Evolutionary conservation across 2,329 filamentous ascomycete genomes (phyloP), one percentile per base, ranked within the genome.

Genomic region (Cladosporium sphaerospermum): DNA sequence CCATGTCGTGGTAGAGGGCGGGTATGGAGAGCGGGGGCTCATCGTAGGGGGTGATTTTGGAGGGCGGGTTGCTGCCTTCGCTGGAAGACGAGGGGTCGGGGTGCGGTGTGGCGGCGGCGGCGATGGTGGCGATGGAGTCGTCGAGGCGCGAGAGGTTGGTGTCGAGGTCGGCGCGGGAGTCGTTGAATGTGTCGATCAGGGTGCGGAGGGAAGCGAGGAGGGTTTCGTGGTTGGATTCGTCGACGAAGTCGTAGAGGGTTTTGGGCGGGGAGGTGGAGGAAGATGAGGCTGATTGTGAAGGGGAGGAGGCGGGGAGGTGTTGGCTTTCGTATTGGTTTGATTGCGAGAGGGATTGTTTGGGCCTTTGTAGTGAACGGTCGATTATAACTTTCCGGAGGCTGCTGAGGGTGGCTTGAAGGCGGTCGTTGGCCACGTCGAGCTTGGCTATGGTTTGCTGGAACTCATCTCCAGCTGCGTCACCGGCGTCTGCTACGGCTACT

Each of bases 241-340:
- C 86, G 44, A 91, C 82, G 69, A 91, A 91, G 64, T 91, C 86
- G 57, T 87, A 77, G 56, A 92, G 70, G 43, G 76, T 85, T 66
- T 83, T 83, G 50, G 77, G 75, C 4, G 60, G 4, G 61, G 46
- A 51, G 4, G 46, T 51, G 11, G 51, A 52, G 23, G 56, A 46
- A 18, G 48, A 54, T 11, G 19, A 33, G 1, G 32, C 45, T 41
- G 54, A 28, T n/a, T 52, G 37, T 5, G 44, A 10, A 1, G 34
- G 28, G n/a, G 8, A 13, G 8, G 11, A 14, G 7, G 14, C 16
- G 5, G 13, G 28, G n/a, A n/a, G 18, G 10, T 37, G 9, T n/a
- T 48, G 52, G 41, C 34, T 40, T 9, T 37, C 18, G 5, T 44
- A 34, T 18, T 36, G 16, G 32, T 39, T 18, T 40, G 32, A 14